These are phyloP conservation scores for Arxiozyma slooffiae DNA, from an alignment of 1,139 yeast species.

Conservation along the genomic window DNA sequence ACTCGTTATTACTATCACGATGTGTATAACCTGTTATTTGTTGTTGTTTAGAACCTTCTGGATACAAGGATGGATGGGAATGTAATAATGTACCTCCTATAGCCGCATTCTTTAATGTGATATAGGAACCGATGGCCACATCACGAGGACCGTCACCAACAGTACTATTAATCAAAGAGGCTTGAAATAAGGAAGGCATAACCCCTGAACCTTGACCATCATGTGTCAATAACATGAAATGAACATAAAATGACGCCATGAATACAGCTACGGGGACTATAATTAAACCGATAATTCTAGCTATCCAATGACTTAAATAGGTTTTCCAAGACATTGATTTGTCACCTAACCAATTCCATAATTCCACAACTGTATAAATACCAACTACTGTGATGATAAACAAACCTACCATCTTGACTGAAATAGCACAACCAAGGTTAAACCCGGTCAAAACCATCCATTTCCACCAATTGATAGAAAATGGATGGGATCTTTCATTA, in stretches of 20 bases:
- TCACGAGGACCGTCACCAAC: constrained; percentile 87
- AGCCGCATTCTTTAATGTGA: constrained; percentile 82
- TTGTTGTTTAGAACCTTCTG: constrained; percentile 93
- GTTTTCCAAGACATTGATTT: constrained; percentile 40
- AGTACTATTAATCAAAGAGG: constrained; percentile 71
- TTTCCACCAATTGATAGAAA: constrained; percentile 84
- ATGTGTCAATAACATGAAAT: constrained; percentile 60
- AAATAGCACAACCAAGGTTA: constrained; percentile 64
- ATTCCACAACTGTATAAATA: constrained; percentile 61
- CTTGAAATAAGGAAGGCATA: constrained; percentile 96
- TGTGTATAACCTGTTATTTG: constrained; percentile 92
- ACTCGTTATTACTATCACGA: constrained; percentile 83
- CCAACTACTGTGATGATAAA: constrained; percentile 70
- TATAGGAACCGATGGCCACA: constrained; percentile 66
- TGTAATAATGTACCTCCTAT: constrained; percentile 87
- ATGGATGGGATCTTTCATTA: constrained; percentile 52
- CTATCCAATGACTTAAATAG: constrained; percentile 53
- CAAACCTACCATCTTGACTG: constrained; percentile 81
- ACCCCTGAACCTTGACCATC: constrained; percentile 93
- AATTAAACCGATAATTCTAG: constrained; percentile 53
- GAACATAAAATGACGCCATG: constrained; percentile 58
- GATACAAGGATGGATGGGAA: constrained; percentile 87
- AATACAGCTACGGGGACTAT: constrained; percentile 54
- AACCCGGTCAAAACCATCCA: constrained; percentile 78
- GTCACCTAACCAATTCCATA: constrained; percentile 62